Evolutionary conservation across 2,329 filamentous ascomycete species (phyloP).

Genomic region (Talaromyces sp.): DNA sequence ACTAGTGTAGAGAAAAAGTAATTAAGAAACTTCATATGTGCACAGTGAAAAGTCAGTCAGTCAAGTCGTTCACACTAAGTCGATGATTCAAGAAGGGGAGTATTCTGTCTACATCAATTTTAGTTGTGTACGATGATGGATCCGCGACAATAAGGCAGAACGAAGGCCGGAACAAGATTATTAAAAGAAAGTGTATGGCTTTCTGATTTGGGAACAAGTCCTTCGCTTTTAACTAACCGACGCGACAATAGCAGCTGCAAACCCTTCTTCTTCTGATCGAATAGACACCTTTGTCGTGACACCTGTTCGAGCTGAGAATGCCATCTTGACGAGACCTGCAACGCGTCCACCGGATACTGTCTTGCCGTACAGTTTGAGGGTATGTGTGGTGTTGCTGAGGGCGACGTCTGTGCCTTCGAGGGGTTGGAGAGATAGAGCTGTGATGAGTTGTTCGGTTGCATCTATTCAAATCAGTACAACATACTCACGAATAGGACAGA

Average conservation of each 20-base stretch:
- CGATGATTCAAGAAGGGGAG: too few species aligned
- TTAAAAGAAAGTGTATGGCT: too few species aligned
- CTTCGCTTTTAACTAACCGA: conserved; percentile 63
- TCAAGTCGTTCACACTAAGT: too few species aligned
- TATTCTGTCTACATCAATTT: too few species aligned
- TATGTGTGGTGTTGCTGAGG: conserved; percentile 83
- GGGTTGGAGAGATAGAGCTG: conserved; percentile 83
- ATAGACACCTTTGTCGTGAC: conserved; percentile 95
- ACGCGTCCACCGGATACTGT: conserved; percentile 87
- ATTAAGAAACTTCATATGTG: too few species aligned
- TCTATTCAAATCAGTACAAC: conserved; percentile 50
- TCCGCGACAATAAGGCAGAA: too few species aligned
- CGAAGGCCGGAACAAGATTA: too few species aligned
- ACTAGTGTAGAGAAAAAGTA: too few species aligned
- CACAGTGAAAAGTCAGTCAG: too few species aligned
- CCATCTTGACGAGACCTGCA: conserved; percentile 84
- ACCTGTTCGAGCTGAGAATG: conserved; percentile 84
- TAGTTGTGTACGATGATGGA: too few species aligned
- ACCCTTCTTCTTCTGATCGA: conserved; percentile 85
- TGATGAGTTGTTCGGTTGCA: conserved; percentile 85
- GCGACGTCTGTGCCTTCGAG: conserved; percentile 92
- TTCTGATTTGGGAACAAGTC: background rate
- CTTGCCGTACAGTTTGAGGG: conserved; percentile 93
- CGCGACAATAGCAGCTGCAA: conserved; percentile 78
- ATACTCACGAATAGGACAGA: background rate